A percentile compares a stretch with the other conserved stretches of the same genome.
These are phyloP conservation scores for Pythium oligandrum DNA, from an alignment of 352 stramenopile genomes.

Conservation along the genomic window DNA sequence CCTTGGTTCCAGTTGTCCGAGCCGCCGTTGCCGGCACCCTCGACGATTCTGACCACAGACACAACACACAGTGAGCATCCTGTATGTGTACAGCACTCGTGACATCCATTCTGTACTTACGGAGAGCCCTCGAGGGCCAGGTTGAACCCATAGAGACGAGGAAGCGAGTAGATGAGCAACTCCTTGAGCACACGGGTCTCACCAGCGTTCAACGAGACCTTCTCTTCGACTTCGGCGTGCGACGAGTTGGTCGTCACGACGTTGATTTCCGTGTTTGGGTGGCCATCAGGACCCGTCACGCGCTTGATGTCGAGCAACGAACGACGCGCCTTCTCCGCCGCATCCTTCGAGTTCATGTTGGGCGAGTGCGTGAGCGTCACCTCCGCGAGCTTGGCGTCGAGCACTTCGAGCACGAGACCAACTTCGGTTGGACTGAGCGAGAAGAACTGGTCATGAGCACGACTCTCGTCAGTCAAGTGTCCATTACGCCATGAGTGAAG, in stretches of 20 bases:
- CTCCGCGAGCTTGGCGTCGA: conserved; percentile 59
- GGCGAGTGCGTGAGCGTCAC: conserved; percentile 70
- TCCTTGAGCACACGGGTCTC: conserved; percentile 61
- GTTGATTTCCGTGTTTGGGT: conserved; percentile 53
- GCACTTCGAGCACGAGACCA: conserved; percentile 68
- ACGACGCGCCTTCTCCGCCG: conserved; percentile 42
- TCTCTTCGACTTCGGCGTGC: conserved; percentile 38
- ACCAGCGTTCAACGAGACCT: conserved; percentile 53
- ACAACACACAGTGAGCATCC: background rate
- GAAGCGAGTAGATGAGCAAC: conserved; percentile 72
- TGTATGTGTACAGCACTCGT: background rate
- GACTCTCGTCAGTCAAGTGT: background rate
- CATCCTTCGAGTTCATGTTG: conserved; percentile 66
- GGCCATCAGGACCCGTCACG: conserved; percentile 33
- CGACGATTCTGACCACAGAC: conserved; percentile 34
- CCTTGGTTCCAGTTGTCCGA: conserved; percentile 14
- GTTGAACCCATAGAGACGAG: conserved; percentile 74
- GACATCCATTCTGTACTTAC: conserved; percentile 25
- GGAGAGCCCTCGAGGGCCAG: conserved; percentile 61
- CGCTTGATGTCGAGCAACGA: conserved; percentile 42
- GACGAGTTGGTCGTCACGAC: conserved; percentile 25
- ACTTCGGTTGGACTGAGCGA: conserved; percentile 73
- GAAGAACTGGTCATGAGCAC: conserved; percentile 56
- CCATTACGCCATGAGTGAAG: background rate
- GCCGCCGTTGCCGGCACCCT: conserved; percentile 30